Conservation (phyloP, 352 stramenopile genomes). For the Elongisporangium undulatum region DNA sequence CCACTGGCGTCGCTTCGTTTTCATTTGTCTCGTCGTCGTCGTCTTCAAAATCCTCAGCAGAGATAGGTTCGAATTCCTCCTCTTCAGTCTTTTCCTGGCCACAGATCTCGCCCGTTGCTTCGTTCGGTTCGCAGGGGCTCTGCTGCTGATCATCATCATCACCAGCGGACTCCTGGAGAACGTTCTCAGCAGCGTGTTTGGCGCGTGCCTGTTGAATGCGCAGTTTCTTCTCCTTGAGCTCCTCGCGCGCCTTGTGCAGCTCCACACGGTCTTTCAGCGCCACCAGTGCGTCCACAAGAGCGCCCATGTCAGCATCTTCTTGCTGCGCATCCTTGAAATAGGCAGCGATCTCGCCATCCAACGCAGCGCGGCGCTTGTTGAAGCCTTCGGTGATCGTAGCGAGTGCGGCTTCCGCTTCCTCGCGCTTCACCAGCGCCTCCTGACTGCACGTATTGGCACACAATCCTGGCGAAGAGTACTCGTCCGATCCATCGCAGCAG, state of each 20-base stretch:
- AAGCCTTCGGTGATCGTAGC: slow-evolving; percentile 23
- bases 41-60: slow-evolving; percentile 21
- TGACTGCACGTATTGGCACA: slow-evolving; percentile 54
- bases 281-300: slow-evolving; percentile 33
- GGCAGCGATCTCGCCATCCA: slow-evolving; percentile 32
- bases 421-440: slow-evolving; percentile 28
- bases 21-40: slow-evolving; percentile 8
- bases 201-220: slow-evolving; percentile 43
- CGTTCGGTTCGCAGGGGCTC: slow-evolving; percentile 5
- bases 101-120: slow-evolving; percentile 9
- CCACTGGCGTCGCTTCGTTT: background rate
- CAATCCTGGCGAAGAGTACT: slow-evolving; percentile 24
- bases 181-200: slow-evolving; percentile 16
- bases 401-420: slow-evolving; percentile 16
- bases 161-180: background rate
- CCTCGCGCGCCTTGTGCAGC: slow-evolving; percentile 60
- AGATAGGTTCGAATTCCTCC: slow-evolving; percentile 3
- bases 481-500: slow-evolving; percentile 96
- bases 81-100: slow-evolving; percentile 5
- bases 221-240: slow-evolving; percentile 54
- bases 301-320: slow-evolving; percentile 15
- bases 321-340: slow-evolving; percentile 40
- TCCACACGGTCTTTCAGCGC: slow-evolving; percentile 54
- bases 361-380: slow-evolving; percentile 31
- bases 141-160: slow-evolving; percentile 1